These are phyloP conservation scores for Podaxis carcinomalis DNA, from an alignment of 768 basidiomycete genomes.

Conservation along the genomic window DNA sequence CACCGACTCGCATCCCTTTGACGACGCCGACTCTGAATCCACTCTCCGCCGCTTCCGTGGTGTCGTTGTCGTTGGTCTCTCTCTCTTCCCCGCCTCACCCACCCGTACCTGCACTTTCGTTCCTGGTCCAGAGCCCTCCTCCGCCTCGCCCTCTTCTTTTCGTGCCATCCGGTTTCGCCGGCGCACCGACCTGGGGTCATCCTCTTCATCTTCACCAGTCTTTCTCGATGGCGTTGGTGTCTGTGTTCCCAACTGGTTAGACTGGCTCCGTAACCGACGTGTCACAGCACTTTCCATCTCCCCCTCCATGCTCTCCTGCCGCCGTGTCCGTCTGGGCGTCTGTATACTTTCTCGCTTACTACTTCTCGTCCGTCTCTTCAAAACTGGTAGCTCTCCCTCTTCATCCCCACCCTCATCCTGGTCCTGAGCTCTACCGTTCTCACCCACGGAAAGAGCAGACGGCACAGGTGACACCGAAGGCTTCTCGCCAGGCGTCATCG, in stretches of 20 bases:
- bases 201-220: constrained; percentile 10
- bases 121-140: neutral
- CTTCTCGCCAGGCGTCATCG: neutral
- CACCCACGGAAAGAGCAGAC: neutral
- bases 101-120: neutral
- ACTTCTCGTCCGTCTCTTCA: neutral
- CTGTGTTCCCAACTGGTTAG: neutral
- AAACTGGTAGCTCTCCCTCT: constrained; percentile 13
- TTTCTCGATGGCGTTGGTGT: neutral
- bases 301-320: neutral
- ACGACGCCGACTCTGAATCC: constrained; percentile 2
- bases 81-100: constrained; percentile 1
- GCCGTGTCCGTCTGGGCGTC: constrained; percentile 7
- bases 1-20: constrained; percentile 1
- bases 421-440: neutral
- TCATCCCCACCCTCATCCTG: constrained; percentile 19
- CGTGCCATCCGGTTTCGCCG: neutral
- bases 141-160: constrained; percentile 1
- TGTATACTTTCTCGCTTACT: constrained; percentile 7
- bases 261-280: neutral
- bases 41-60: constrained; percentile 5
- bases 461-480: neutral
- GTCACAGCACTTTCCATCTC: neutral
- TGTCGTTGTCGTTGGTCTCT: neutral
- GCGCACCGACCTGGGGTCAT: constrained; percentile 3